phyloP scores from a whole-genome alignment of 768 basidiomycete genomes.

The Rhodosporidiobolus sp. region DNA sequence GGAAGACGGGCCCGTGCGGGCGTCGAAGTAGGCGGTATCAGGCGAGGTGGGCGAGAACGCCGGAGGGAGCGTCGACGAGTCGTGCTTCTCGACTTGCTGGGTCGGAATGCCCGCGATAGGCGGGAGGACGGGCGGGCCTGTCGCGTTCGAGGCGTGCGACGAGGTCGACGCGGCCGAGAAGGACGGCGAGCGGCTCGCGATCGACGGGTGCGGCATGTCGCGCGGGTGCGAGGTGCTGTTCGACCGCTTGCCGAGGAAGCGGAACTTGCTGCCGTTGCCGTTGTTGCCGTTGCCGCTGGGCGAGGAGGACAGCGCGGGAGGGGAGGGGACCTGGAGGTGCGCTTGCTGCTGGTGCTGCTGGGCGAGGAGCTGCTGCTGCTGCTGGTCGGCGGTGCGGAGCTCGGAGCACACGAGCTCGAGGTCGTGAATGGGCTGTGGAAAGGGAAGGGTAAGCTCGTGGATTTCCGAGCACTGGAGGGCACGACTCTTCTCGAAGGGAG shows the following conservation, averaged over 20 bases:
- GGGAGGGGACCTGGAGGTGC: background rate
- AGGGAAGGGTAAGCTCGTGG: background rate
- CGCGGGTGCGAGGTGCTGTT: conserved; percentile 10
- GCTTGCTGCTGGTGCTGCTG: background rate
- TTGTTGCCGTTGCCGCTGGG: background rate
- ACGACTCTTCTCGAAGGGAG: too few species aligned
- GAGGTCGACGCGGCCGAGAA: background rate
- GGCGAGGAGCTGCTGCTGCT: background rate
- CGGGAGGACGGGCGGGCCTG: background rate
- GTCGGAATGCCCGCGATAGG: background rate
- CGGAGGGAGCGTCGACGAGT: background rate
- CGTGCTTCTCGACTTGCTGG: background rate
- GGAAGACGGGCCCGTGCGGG: background rate
- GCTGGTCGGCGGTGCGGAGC: background rate
- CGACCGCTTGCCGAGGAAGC: conserved; percentile 34
- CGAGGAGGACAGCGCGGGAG: background rate
- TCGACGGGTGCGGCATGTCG: background rate
- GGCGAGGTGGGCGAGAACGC: background rate
- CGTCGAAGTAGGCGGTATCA: background rate
- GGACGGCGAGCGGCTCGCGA: background rate
- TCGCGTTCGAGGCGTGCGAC: background rate
- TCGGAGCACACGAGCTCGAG: conserved; percentile 28
- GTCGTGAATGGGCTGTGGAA: conserved; percentile 29
- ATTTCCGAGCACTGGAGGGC: too few species aligned
- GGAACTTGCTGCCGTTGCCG: conserved; percentile 15